Evolutionary conservation across 768 basidiomycete genomes (phyloP), one percentile per base, ranked within the genome.

Genomic region (Tricholomella constricta): DNA sequence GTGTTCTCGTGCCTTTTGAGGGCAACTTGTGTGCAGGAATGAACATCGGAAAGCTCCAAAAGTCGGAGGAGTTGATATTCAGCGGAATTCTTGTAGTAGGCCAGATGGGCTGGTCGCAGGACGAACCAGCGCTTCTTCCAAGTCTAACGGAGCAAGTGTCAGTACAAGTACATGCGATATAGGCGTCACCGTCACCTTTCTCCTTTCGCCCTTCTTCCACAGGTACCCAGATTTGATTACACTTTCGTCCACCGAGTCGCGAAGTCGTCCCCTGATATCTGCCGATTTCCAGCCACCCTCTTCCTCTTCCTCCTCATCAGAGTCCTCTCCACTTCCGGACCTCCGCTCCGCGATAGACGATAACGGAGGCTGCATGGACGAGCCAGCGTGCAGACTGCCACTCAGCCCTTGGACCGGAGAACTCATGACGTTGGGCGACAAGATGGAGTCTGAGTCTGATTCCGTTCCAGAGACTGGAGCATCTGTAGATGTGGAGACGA

Each of bases 81-180:
- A 51, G 91, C 89, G 27, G 89, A 86, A 43, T 83, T 93, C 77
- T 98, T 98, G 83, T 98, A 98, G 72, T 96, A 98, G 3, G 94
- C 94, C 45, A 99, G 75, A 69, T 97, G 93, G 2, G 89, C 89
- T 0, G 92, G 84, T 15, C 96, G 84, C 53, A 99, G 74, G 2
- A 99, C 97, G 62, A 98, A 98, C 96, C 96, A 98, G 19, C 95
- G 83, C 72, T 94, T 95, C 80, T 98, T 98, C 97, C 97, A 99
- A 1, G 90, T 94, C 94, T 96, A 65, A n/a, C 56, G 43, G 36
- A 26, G 43, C 50, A 20, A 48, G n/a, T 51, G 32, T 45, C 22
- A 51, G 27, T 47, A 43, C 42, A 12, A 52, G 42, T 47, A 34
- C 34, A 31, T 34, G 3, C 10, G 54, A 25, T 48, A 17, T 25